Percentiles rank a stretch among this genome's conserved stretches.
Evolutionary conservation across 2,329 filamentous ascomycete species (phyloP).

Genomic region (Metarhizium album): DNA sequence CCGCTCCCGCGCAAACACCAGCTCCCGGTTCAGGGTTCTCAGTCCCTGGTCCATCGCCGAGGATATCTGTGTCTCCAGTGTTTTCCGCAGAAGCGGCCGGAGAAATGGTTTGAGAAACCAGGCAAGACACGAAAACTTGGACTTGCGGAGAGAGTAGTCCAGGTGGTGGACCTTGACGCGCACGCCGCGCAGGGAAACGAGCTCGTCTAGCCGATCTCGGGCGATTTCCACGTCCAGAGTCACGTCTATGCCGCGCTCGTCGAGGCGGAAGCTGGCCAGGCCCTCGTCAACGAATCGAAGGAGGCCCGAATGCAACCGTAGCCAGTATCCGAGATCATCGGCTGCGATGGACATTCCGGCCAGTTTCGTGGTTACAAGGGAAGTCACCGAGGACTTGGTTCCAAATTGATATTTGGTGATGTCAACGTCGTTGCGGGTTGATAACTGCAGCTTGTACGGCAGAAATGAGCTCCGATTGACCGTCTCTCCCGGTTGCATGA

Average conservation of each 20-base stretch:
- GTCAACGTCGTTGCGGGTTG: slow-evolving; percentile 79
- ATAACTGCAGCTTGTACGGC: slow-evolving; percentile 69
- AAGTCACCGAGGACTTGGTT: slow-evolving; percentile 57
- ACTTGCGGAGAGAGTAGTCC: slow-evolving; percentile 63
- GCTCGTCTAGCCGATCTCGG: slow-evolving; percentile 65
- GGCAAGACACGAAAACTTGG: slow-evolving; percentile 64
- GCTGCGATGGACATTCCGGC: slow-evolving; percentile 76
- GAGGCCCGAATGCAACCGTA: slow-evolving; percentile 66
- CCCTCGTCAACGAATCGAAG: slow-evolving; percentile 71
- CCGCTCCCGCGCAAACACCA: slow-evolving; percentile 77
- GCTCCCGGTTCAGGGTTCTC: slow-evolving; percentile 68
- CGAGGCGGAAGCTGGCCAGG: slow-evolving; percentile 74
- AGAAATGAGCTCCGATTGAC: slow-evolving; percentile 83
- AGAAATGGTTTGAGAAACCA: slow-evolving; percentile 81
- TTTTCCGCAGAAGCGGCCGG: slow-evolving; percentile 66
- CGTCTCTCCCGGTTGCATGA: slow-evolving; percentile 77
- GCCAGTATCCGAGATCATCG: slow-evolving; percentile 82
- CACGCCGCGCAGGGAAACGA: slow-evolving; percentile 66
- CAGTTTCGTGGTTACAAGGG: slow-evolving; percentile 65
- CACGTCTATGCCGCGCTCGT: slow-evolving; percentile 79
- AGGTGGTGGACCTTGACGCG: slow-evolving; percentile 79
- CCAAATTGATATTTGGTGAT: slow-evolving; percentile 59
- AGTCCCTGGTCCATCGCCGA: slow-evolving; percentile 59
- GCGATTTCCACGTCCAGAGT: slow-evolving; percentile 76
- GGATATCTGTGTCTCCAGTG: slow-evolving; percentile 69